phyloP scores from a whole-genome alignment of 495 filamentous ascomycete species.

The Neurospora discreta region DNA sequence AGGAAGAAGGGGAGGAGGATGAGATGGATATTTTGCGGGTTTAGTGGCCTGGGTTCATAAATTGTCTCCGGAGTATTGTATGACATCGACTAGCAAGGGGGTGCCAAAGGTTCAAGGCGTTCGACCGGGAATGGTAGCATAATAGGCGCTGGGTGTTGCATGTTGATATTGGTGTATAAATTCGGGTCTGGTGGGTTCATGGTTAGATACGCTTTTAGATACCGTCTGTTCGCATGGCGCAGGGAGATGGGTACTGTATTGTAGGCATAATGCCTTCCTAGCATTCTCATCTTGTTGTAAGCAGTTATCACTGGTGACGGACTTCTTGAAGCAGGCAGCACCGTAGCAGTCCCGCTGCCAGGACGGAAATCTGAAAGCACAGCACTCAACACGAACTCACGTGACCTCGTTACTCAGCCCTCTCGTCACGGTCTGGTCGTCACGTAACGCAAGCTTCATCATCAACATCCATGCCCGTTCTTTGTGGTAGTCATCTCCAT shows the following conservation, averaged over 20 bases:
- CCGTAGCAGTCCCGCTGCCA: neutral
- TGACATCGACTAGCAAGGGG: neutral
- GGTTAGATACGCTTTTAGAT: neutral
- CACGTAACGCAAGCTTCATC: neutral
- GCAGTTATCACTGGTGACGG: neutral
- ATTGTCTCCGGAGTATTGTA: neutral
- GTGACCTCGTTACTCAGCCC: neutral
- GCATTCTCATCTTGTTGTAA: neutral
- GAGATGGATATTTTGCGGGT: conserved; percentile 38
- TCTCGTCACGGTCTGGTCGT: neutral
- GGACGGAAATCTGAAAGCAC: neutral
- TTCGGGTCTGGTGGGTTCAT: neutral
- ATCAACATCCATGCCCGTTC: neutral
- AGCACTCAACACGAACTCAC: neutral
- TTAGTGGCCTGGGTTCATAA: neutral
- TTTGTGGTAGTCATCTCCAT: neutral
- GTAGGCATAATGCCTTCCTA: neutral
- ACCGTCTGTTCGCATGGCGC: neutral
- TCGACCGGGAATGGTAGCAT: neutral
- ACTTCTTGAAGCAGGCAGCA: neutral
- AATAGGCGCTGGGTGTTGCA: neutral
- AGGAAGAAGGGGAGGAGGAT: conserved; percentile 24
- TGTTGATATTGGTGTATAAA: neutral
- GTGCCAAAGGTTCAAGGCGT: neutral
- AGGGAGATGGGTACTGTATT: neutral